Conservation (phyloP, 306 rosid species). For the Datisca glomerata region DNA sequence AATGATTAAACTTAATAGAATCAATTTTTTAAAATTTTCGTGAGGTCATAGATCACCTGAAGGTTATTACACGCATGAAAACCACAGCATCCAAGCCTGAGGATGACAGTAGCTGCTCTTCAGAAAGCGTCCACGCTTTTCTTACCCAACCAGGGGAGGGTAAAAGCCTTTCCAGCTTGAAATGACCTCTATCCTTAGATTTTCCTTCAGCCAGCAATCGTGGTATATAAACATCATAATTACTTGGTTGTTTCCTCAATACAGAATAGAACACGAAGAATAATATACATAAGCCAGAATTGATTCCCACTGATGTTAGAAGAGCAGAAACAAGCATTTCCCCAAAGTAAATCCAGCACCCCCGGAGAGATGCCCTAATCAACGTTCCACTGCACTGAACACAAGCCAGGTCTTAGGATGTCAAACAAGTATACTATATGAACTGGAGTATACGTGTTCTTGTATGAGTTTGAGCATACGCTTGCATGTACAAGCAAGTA, state of each 20-base stretch:
- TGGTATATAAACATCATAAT: slow-evolving; percentile 62
- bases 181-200: slow-evolving; percentile 27
- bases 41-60: slow-evolving; percentile 57
- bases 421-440: too few relatives aligned
- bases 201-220: slow-evolving; percentile 58
- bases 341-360: slow-evolving; percentile 11
- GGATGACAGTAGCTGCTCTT: slow-evolving; percentile 52
- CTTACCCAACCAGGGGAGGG: slow-evolving; percentile 78
- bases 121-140: slow-evolving; percentile 70
- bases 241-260: slow-evolving; percentile 65
- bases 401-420: too few relatives aligned
- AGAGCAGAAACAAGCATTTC: slow-evolving; percentile 81
- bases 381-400: too few relatives aligned
- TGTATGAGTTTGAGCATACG: too few relatives aligned
- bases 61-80: slow-evolving; percentile 62
- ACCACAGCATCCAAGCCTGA: slow-evolving; percentile 80
- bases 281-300: slow-evolving; percentile 60
- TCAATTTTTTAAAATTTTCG: too few relatives aligned
- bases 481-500: too few relatives aligned
- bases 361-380: too few relatives aligned
- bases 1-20: too few relatives aligned
- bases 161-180: slow-evolving; percentile 63
- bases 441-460: too few relatives aligned
- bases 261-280: slow-evolving; percentile 68
- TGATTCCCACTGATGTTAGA: slow-evolving; percentile 73